These are phyloP conservation scores for Blastocrithidia nonstop DNA, from an alignment of 208 protist genomes.

Conservation along the genomic window DNA sequence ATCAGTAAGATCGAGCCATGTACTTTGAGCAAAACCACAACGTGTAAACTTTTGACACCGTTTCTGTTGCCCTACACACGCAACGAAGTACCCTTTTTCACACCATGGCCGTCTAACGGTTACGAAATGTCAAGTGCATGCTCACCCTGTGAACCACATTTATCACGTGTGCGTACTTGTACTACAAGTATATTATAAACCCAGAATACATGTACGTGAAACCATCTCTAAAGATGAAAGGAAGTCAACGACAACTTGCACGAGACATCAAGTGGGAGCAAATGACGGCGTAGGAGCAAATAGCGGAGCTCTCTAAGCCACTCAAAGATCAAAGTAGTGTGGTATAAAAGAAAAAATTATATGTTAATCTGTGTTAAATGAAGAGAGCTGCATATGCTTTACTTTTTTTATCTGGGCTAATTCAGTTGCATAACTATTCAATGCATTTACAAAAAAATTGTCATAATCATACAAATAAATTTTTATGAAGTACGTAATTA, in stretches of 20 bases:
- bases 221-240: constrained; percentile 49
- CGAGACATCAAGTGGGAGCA: constrained; percentile 33
- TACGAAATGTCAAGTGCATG: constrained; percentile 76
- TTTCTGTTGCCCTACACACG: constrained; percentile 68
- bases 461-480: no score
- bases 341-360: no score
- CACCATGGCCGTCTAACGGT: constrained; percentile 63
- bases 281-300: constrained; percentile 22
- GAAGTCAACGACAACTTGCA: constrained; percentile 48
- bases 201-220: constrained; percentile 67
- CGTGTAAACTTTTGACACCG: constrained; percentile 79
- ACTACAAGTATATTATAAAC: constrained; percentile 83
- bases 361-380: no score
- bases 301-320: constrained; percentile 8
- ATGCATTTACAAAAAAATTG: no score
- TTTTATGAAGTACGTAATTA: no score
- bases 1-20: constrained; percentile 80
- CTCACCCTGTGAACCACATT: constrained; percentile 42
- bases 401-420: no score
- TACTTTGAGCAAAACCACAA: constrained; percentile 88
- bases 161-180: constrained; percentile 51
- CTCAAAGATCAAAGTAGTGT: no score
- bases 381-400: no score
- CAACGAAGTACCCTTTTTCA: constrained; percentile 81
- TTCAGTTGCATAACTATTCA: no score